A percentile compares a stretch with the other conserved stretches of the same genome.
These are phyloP conservation scores for Hanseniaspora thailandica DNA, from an alignment of 805 yeast species.

Conservation along the genomic window DNA sequence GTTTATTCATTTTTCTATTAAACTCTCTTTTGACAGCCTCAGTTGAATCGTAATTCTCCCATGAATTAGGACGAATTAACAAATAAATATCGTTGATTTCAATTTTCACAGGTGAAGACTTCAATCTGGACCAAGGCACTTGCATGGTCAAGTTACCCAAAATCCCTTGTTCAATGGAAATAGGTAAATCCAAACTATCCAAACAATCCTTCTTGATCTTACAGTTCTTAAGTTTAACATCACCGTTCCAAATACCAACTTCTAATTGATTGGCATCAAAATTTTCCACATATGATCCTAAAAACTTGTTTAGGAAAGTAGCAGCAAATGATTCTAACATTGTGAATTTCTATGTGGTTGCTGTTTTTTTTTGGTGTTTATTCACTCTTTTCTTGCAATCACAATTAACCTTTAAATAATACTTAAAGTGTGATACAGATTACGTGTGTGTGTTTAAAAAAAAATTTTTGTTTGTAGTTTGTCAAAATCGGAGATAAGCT, in stretches of 20 bases:
- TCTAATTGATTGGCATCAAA: slow-evolving; percentile 91
- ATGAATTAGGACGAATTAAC: slow-evolving; percentile 62
- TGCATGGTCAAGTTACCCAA: slow-evolving; percentile 79
- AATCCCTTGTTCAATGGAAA: slow-evolving; percentile 80
- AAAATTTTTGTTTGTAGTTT: no score
- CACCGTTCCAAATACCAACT: slow-evolving; percentile 96
- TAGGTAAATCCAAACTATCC: slow-evolving; percentile 73
- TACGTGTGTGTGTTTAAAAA: background rate
- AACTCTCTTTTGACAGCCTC: slow-evolving; percentile 53
- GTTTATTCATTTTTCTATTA: slow-evolving; percentile 50
- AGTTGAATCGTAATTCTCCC: slow-evolving; percentile 40
- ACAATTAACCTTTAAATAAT: no score
- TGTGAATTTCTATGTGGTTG: background rate
- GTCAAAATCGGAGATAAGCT: no score
- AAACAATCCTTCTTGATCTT: slow-evolving; percentile 76
- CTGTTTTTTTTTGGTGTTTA: background rate
- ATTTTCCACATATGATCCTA: slow-evolving; percentile 67
- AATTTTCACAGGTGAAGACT: slow-evolving; percentile 83
- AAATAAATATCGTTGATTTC: slow-evolving; percentile 76
- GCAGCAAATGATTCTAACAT: slow-evolving; percentile 32
- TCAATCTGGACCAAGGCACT: slow-evolving; percentile 93
- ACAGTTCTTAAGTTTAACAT: slow-evolving; percentile 71
- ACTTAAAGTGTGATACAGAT: no score
- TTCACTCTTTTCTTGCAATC: no score
- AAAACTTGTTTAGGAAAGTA: slow-evolving; percentile 25